A percentile compares a stretch with the other conserved stretches of the same genome.
Conservation (phyloP, 139 green algal genomes). For the Micractinium conductrix region DNA sequence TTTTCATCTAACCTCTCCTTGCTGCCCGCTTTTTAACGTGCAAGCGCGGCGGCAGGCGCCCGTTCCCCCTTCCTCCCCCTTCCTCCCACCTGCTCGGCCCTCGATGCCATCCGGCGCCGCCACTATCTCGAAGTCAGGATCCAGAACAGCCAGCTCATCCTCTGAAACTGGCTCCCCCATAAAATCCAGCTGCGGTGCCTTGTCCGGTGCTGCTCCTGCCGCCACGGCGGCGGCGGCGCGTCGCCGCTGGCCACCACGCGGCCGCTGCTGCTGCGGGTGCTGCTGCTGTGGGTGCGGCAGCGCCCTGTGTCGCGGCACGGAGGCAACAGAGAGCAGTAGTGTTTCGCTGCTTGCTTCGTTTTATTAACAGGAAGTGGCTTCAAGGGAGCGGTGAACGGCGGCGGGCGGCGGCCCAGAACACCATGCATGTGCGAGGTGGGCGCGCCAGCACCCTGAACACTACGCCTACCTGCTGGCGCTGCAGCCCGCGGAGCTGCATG, state of each 20-base stretch:
- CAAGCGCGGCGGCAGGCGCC: background rate
- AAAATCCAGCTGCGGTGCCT: background rate
- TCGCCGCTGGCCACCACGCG: background rate
- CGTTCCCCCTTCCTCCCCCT: too few relatives aligned
- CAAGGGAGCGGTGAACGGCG: too few relatives aligned
- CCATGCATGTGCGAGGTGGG: too few relatives aligned
- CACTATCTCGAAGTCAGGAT: background rate
- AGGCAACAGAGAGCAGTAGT: too few relatives aligned
- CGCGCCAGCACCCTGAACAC: too few relatives aligned
- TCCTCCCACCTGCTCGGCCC: background rate
- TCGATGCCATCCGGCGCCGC: background rate
- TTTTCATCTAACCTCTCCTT: too few relatives aligned
- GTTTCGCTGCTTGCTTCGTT: too few relatives aligned
- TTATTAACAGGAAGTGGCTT: too few relatives aligned
- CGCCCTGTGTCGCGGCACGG: background rate
- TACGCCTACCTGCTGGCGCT: too few relatives aligned
- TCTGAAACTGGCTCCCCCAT: background rate
- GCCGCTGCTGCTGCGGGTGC: background rate
- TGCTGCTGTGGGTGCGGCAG: background rate
- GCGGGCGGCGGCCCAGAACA: too few relatives aligned
- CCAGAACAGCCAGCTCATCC: background rate
- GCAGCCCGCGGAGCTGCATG: too few relatives aligned
- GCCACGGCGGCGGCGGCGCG: background rate
- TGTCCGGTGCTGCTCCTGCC: background rate
- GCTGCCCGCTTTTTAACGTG: too few relatives aligned